phyloP scores from a whole-genome alignment of 2,329 filamentous ascomycete species.

The Pseudocercospora ulei region DNA sequence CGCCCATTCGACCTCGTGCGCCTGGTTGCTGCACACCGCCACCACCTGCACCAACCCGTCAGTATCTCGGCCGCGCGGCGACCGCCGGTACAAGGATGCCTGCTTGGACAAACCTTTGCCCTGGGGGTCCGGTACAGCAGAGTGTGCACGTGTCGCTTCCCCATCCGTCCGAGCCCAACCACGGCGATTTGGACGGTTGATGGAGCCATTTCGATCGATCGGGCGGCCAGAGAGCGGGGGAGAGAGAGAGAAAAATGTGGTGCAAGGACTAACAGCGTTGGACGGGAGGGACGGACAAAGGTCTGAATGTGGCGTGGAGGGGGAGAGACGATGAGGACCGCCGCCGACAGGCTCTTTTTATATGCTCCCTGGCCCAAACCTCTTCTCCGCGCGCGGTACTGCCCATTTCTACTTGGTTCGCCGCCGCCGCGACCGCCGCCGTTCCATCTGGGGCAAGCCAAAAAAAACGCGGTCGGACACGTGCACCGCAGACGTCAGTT shows the following conservation, averaged over 20 bases:
- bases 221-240: neutral
- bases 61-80: neutral
- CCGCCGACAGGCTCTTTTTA: too few relatives aligned
- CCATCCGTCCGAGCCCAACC: slow-evolving; percentile 47
- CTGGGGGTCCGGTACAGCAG: slow-evolving; percentile 42
- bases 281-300: too few relatives aligned
- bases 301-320: too few relatives aligned
- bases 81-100: neutral
- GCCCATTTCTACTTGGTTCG: too few relatives aligned
- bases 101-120: slow-evolving; percentile 27
- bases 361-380: too few relatives aligned
- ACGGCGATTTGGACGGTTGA: slow-evolving; percentile 38
- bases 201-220: neutral
- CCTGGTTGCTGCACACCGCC: slow-evolving; percentile 37
- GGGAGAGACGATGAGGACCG: too few relatives aligned
- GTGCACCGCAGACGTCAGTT: neutral
- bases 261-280: neutral
- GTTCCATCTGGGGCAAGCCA: neutral
- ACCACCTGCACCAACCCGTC: slow-evolving; percentile 35
- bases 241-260: neutral
- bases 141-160: slow-evolving; percentile 45
- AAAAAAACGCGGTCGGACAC: neutral
- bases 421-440: too few relatives aligned
- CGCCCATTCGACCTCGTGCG: slow-evolving; percentile 38
- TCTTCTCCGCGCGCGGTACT: too few relatives aligned